Base-by-base conservation (phyloP, 2,329 filamentous ascomycete genomes). In the Diaporthe citrichinensis region DNA sequence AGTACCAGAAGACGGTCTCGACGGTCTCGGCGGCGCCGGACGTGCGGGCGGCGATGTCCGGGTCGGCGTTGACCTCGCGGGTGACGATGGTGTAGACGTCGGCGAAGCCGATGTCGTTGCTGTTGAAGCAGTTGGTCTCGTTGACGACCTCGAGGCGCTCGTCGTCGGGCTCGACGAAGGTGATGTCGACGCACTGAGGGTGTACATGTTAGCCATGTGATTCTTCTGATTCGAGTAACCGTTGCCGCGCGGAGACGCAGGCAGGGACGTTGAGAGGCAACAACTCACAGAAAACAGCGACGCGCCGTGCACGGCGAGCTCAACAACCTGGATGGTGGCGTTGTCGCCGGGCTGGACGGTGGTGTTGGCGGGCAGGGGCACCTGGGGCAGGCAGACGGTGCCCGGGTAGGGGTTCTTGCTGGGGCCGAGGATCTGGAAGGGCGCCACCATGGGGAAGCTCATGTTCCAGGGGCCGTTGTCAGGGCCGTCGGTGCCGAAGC, bases 281-380 rank as follows among this genome's bases (percentile, higher is more conserved):
- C n/a, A n/a, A n/a, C 93, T 79, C 87, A 96, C 94, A 77, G 94
- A 95, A 82, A 93, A 98, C 53, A 98, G 84, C 7, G 94, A 89
- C 2, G 95, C 96, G 4, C 96, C 96, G 81, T 98, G 95, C 76
- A 94, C 87, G 20, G 96, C 96, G 10, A 91, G 85, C 87, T 98
- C 95, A 36, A 98, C 92, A 4, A 98, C 85, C 82, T 98, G 96
- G 75, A 98, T 97, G 0, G 96, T 98, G 34, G 95, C 95, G 82
- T 94, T 92, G 85, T 98, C 94, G n/a, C 97, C 97, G 0, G 92
- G 86, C 67, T 94, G 92, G 62, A 95, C 93, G 1, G 85, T 91
- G 59, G 92, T 86, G 80, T 94, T 93, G 8, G 87, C 88, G 0
- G 97, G 97, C 55, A 98, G 86, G 1, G 95, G 94, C 0, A 98